Evolutionary conservation across 1,284 basidiomycete species (phyloP), one percentile per base, ranked within the genome.

Genomic region (Tilletia indica): DNA sequence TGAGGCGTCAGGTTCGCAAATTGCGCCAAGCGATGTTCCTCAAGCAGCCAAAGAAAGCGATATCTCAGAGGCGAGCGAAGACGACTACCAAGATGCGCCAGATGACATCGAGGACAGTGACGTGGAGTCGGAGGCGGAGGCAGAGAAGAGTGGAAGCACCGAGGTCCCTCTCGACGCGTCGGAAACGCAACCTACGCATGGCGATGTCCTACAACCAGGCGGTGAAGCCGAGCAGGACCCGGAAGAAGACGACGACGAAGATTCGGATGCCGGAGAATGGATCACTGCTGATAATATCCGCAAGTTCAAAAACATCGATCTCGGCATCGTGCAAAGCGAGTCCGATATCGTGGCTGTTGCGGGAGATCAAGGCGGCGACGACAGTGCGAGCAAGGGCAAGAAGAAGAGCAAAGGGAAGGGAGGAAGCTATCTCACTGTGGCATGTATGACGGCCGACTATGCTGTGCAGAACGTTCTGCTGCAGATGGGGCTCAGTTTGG

Each of bases 381-480:
- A 82, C 84, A 83, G 74, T 84, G 86, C 68, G 85, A 68, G 67
- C 76, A 86, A 66, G 86, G 88, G 71, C 77, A 85, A 11, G 71
- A 75, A 74, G 38, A 86, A 94, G 83, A 94, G 49, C n/a, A 73
- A 51, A 25, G 58, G 58, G 11, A 72, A 72, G 58, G 63, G 42
- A 2, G 14, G n/a, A 12, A 16, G 25, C 21, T 25, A 42, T 16
- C 67, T 83, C 77, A 80, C 77, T 12, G 82, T 83, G 3, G 82
- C 82, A 0, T 82, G 81, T 71, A 82, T 99, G 92, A 99, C 97
- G 1, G 93, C 93, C 49, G 97, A 99, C 88, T 99, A 94, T 85
- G 97, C 97, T 16, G 97, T 99, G 89, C 97, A 99, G 86, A 99
- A 99, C 82, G 94, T 99, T 14, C 86, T 97, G 72, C 86, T 99